These are phyloP conservation scores for Micromonas commoda DNA, from an alignment of 139 green algal genomes.

Conservation along the genomic window DNA sequence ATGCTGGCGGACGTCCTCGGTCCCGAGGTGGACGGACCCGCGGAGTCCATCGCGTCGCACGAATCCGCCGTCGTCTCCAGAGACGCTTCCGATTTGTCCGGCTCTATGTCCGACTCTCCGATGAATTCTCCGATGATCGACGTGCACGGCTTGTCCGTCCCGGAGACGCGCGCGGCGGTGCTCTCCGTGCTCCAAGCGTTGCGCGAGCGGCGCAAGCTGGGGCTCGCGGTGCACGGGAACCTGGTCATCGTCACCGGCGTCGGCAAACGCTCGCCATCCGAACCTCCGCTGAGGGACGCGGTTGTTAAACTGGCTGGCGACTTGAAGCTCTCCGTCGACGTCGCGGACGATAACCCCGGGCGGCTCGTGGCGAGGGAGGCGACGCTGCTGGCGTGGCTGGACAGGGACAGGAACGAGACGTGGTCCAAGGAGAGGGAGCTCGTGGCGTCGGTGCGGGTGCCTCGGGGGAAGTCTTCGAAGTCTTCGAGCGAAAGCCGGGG, in stretches of 20 bases:
- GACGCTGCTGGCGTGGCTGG: background rate
- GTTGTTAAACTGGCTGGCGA: background rate
- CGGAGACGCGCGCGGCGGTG: slow-evolving; percentile 6
- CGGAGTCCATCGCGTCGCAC: too few species aligned
- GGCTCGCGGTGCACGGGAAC: background rate
- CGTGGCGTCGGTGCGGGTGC: too few species aligned
- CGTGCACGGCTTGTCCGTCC: background rate
- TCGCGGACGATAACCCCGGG: background rate
- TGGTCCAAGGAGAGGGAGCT: too few species aligned
- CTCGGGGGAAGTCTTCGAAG: too few species aligned
- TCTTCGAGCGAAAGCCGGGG: too few species aligned
- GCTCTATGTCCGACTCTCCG: background rate
- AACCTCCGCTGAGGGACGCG: background rate
- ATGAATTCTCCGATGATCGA: background rate
- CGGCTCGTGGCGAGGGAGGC: background rate
- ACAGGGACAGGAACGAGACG: too few species aligned
- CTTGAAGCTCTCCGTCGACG: background rate
- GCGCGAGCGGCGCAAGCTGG: background rate
- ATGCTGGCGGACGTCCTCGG: too few species aligned
- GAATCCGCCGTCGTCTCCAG: too few species aligned
- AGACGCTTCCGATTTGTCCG: too few species aligned
- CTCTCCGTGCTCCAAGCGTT: slow-evolving; percentile 1
- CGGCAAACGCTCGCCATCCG: too few species aligned
- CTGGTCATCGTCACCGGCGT: background rate
- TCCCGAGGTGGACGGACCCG: too few species aligned